phyloP scores from a whole-genome alignment of 2,329 filamentous ascomycete species.

The Penicillium verrucosum region DNA sequence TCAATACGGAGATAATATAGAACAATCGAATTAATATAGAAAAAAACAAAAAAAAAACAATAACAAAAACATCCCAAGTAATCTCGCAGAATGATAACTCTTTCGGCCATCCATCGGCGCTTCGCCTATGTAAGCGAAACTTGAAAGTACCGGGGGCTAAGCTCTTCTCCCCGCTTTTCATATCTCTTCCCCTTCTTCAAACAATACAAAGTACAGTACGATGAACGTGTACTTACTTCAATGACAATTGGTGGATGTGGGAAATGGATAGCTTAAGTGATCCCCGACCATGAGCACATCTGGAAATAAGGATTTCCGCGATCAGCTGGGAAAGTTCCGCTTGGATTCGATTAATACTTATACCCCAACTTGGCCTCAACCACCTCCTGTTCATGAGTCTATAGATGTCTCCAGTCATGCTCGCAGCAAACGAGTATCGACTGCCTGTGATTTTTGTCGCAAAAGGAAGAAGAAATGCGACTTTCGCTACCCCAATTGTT shows the following conservation, averaged over 20 bases:
- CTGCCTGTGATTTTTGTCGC: constrained; percentile 41
- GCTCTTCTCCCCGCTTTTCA: constrained; percentile 1
- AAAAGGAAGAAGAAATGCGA: constrained; percentile 44
- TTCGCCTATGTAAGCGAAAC: background rate
- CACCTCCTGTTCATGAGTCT: constrained; percentile 11
- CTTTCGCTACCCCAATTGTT: constrained; percentile 42
- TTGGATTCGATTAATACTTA: constrained; percentile 21
- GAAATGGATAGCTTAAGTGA: constrained; percentile 21
- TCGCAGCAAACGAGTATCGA: constrained; percentile 39
- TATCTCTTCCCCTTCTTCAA: background rate
- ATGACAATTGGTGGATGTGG: constrained; percentile 7
- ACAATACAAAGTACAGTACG: background rate
- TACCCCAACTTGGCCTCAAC: constrained; percentile 12
- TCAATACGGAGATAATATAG: background rate
- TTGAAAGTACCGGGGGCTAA: background rate
- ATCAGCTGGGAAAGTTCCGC: constrained; percentile 35
- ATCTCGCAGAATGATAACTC: background rate
- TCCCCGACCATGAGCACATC: constrained; percentile 25
- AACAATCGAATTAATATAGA: background rate
- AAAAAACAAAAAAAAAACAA: background rate
- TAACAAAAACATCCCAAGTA: too few species aligned
- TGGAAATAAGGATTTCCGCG: constrained; percentile 33
- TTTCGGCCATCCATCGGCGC: background rate
- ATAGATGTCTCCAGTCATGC: constrained; percentile 12
- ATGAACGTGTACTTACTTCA: background rate